Percentiles rank a stretch among this genome's conserved stretches.
phyloP scores from a whole-genome alignment of 1,139 yeast genomes.

The Geotrichum klebahnii region DNA sequence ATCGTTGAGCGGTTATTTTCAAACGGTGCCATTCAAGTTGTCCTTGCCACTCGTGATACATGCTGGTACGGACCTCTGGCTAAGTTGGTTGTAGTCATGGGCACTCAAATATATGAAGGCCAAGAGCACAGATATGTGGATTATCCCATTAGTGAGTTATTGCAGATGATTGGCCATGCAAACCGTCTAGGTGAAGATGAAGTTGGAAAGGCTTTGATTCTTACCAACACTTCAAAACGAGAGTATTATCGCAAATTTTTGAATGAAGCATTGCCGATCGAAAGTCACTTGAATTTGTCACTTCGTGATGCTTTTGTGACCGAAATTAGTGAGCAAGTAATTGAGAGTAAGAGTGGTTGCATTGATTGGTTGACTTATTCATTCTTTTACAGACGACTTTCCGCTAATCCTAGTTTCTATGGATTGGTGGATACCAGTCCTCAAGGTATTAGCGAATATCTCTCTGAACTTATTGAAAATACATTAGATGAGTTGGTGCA shows the following conservation, averaged over 20 bases:
- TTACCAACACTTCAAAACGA: slow-evolving; percentile 54
- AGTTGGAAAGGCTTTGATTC: slow-evolving; percentile 48
- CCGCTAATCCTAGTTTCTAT: slow-evolving; percentile 82
- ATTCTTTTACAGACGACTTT: slow-evolving; percentile 73
- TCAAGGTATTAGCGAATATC: slow-evolving; percentile 68
- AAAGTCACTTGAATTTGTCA: slow-evolving; percentile 60
- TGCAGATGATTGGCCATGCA: slow-evolving; percentile 73
- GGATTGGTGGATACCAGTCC: slow-evolving; percentile 64
- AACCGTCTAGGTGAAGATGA: slow-evolving; percentile 33
- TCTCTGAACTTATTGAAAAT: slow-evolving; percentile 80
- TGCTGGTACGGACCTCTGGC: slow-evolving; percentile 51
- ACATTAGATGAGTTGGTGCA: slow-evolving; percentile 61
- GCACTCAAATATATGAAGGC: slow-evolving; percentile 72
- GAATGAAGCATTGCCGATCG: slow-evolving; percentile 74
- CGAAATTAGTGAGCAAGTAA: slow-evolving; percentile 65
- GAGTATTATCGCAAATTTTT: slow-evolving; percentile 70
- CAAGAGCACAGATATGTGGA: slow-evolving; percentile 66
- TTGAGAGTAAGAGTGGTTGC: slow-evolving; percentile 73
- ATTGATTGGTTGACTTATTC: slow-evolving; percentile 87
- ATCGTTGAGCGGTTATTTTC: slow-evolving; percentile 54
- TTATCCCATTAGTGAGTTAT: slow-evolving; percentile 59
- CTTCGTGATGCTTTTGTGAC: slow-evolving; percentile 65
- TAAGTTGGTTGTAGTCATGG: slow-evolving; percentile 55
- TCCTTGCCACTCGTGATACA: slow-evolving; percentile 59
- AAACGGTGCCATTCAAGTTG: slow-evolving; percentile 48